Evolutionary conservation across 108 stramenopile species (phyloP).

Genomic region (Pseudonitzschia multistriata): DNA sequence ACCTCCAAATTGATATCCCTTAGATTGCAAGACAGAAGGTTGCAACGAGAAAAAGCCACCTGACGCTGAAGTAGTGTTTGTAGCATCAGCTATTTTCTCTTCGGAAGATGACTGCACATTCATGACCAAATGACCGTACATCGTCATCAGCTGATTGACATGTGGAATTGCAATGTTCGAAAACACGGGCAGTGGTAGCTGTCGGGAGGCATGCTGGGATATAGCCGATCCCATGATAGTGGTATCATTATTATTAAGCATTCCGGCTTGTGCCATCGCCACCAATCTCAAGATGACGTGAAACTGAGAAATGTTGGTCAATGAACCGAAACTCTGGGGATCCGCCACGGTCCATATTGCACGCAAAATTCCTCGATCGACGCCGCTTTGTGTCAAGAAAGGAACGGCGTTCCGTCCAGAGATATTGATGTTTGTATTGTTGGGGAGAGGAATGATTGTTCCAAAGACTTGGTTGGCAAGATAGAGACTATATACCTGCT

Average conservation of each 20-base stretch:
- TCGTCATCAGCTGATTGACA: slow-evolving; percentile 11
- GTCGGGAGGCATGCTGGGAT: slow-evolving; percentile 6
- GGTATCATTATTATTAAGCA: slow-evolving; percentile 12
- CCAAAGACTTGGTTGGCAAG: slow-evolving; percentile 48
- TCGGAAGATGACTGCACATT: not conserved
- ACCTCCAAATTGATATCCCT: slow-evolving; percentile 25
- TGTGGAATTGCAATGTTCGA: slow-evolving; percentile 22
- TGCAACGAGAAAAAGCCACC: not conserved
- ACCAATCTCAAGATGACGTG: slow-evolving; percentile 48
- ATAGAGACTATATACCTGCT: slow-evolving; percentile 57
- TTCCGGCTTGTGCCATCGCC: slow-evolving; percentile 58
- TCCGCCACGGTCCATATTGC: slow-evolving; percentile 56
- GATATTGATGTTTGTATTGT: slow-evolving; percentile 34
- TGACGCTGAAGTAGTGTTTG: not conserved
- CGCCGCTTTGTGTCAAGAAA: slow-evolving; percentile 50
- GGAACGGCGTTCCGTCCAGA: slow-evolving; percentile 62
- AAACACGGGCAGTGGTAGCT: slow-evolving; percentile 25
- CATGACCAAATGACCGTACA: slow-evolving; percentile 24
- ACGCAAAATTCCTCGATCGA: slow-evolving; percentile 50
- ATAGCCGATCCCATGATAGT: slow-evolving; percentile 5
- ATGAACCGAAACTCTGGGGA: slow-evolving; percentile 49
- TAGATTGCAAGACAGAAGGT: not conserved
- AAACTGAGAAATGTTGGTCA: slow-evolving; percentile 47
- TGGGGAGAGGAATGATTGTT: slow-evolving; percentile 16
- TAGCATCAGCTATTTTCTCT: not conserved